Evolutionary conservation across 202 grass and related monocot species (phyloP), one percentile per base, ranked within the genome.

Genomic region (Musa balbisiana): DNA sequence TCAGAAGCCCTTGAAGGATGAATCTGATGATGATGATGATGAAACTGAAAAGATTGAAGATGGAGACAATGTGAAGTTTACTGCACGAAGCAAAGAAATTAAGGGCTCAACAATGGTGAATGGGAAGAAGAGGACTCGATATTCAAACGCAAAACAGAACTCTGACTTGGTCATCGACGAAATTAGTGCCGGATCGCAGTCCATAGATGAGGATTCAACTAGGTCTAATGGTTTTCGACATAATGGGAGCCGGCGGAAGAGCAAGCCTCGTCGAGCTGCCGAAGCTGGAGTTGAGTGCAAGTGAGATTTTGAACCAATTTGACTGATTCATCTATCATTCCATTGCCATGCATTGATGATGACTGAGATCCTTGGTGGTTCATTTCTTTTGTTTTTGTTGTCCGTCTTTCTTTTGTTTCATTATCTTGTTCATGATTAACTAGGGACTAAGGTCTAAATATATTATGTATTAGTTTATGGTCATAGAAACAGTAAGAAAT

Each of bases 281-380:
- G 89, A 92, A 43, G 89, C 89, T 24, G 89, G 89, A 10, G 25
- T 92, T 19, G 86, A 92, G 72, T 86, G 83, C 86, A 88, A 92
- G 73, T 92, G 86, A 92, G 83, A 23, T 67, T 43, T 43, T 43
- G 0, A 19, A 19, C 56, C n/a, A 19, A 60, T 60, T 60, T 56
- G 21, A n/a, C 67, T 33, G 67, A 43, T 51, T 16, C 56, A n/a
- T 60, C 56, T 60, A 54, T 60, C 56, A 10, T 60, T 60, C 56
- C 56, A 60, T 60, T n/a, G n/a, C 56, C 56, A 60, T 21, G 15
- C 17, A 56, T n/a, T 60, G 16, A 8, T 60, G 56, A 60, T 60
- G 56, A 6, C 56, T 10, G 16, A n/a, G 56, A 60, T 60, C 16
- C 56, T 21, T 60, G 56, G 56, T 60, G 56, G 56, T 60, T 60